Percentiles rank a stretch among this genome's conserved stretches.
Conservation (phyloP, 345 rosid species). For the Microthlaspi erraticum region DNA sequence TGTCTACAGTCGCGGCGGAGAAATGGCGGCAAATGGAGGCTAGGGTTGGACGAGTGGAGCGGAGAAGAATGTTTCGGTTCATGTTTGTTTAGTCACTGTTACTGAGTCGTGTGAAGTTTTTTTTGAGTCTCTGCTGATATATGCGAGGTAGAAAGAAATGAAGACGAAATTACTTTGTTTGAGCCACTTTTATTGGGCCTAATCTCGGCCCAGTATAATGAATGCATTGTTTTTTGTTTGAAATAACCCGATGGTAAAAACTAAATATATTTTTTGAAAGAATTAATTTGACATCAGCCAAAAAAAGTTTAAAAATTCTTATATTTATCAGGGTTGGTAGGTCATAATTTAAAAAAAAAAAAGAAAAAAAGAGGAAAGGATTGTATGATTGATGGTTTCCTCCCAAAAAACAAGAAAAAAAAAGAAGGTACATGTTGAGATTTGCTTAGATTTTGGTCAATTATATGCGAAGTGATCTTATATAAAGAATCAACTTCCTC, state of each 20-base stretch:
- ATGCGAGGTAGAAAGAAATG: not conserved
- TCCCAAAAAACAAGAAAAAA: too few relatives aligned
- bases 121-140: not conserved
- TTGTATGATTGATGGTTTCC: conserved; percentile 4
- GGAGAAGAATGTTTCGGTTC: conserved; percentile 48
- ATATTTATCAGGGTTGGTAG: too few relatives aligned
- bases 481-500: conserved; percentile 8
- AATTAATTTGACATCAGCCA: not conserved
- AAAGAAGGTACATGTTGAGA: conserved; percentile 6
- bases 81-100: not conserved
- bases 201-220: not conserved
- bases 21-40: conserved; percentile 55
- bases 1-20: conserved; percentile 38
- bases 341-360: too few relatives aligned
- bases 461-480: conserved; percentile 5
- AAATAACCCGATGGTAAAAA: not conserved
- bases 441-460: conserved; percentile 27
- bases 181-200: not conserved
- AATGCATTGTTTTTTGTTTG: not conserved
- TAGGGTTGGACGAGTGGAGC: conserved; percentile 47
- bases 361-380: not conserved
- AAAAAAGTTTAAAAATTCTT: not conserved
- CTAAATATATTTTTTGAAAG: too few relatives aligned
- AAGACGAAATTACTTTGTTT: not conserved
- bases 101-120: not conserved